These are phyloP conservation scores for Pichia kluyveri DNA, from an alignment of 805 yeast species.

Conservation along the genomic window DNA sequence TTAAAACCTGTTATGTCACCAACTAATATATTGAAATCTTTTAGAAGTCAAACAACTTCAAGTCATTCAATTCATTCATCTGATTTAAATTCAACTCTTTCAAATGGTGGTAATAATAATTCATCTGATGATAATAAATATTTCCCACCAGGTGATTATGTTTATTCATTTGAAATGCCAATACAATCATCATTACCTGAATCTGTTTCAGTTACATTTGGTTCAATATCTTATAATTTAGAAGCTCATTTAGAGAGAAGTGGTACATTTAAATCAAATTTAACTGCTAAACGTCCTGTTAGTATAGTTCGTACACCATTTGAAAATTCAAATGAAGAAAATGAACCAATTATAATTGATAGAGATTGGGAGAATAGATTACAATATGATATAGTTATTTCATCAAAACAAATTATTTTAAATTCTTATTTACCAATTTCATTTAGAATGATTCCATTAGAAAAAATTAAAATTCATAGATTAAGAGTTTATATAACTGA, in stretches of 20 bases:
- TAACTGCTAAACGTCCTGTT: conserved; percentile 56
- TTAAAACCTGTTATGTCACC: conserved; percentile 20
- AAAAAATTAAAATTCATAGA: conserved; percentile 79
- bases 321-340: conserved; percentile 73
- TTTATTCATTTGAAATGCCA: conserved; percentile 86
- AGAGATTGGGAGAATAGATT: conserved; percentile 92
- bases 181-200: conserved; percentile 80
- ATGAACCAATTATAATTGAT: conserved; percentile 85
- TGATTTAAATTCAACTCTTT: neutral
- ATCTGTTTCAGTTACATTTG: conserved; percentile 67
- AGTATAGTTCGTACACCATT: conserved; percentile 67
- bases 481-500: conserved; percentile 82
- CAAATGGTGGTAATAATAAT: neutral
- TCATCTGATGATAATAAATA: conserved; percentile 21
- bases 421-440: conserved; percentile 80
- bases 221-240: conserved; percentile 62
- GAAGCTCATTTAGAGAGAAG: conserved; percentile 64
- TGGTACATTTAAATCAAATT: conserved; percentile 79
- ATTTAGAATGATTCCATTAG: conserved; percentile 76
- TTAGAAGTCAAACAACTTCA: conserved; percentile 18
- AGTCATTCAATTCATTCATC: neutral
- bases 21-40: conserved; percentile 20
- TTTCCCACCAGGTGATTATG: conserved; percentile 83
- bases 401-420: conserved; percentile 79
- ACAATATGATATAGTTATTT: conserved; percentile 82